These are phyloP conservation scores for Fagopyrum tataricum DNA, from an alignment of 148 eudicot species.

Conservation along the genomic window DNA sequence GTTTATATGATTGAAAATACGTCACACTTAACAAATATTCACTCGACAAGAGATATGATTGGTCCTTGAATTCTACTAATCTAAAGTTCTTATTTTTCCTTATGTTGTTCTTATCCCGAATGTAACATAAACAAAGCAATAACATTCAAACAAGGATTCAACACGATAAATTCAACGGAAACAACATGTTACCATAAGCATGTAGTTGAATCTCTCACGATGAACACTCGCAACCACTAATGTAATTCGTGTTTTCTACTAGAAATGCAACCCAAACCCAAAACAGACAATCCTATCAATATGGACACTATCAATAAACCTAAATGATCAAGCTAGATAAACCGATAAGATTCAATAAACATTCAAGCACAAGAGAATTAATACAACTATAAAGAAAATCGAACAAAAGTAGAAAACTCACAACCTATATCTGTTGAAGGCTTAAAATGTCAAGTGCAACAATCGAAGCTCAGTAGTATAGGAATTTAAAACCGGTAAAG, in stretches of 20 bases:
- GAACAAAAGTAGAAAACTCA: not conserved
- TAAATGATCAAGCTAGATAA: not conserved
- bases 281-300: not conserved
- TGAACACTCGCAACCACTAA: not conserved
- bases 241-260: not conserved
- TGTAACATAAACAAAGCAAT: not conserved
- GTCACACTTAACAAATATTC: not conserved
- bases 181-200: not conserved
- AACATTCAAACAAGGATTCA: no score
- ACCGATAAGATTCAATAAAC: not conserved
- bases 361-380: not conserved
- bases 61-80: not conserved
- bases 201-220: not conserved
- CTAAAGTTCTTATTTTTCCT: not conserved
- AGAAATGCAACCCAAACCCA: not conserved
- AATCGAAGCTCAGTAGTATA: not conserved
- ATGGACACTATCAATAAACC: not conserved
- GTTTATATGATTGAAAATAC: not conserved
- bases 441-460: not conserved
- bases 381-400: not conserved
- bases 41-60: not conserved
- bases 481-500: not conserved
- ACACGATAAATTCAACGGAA: no score
- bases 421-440: not conserved
- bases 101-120: not conserved